Evolutionary conservation across 2,329 filamentous ascomycete genomes (phyloP).

Genomic region (Biscogniauxia sp.): DNA sequence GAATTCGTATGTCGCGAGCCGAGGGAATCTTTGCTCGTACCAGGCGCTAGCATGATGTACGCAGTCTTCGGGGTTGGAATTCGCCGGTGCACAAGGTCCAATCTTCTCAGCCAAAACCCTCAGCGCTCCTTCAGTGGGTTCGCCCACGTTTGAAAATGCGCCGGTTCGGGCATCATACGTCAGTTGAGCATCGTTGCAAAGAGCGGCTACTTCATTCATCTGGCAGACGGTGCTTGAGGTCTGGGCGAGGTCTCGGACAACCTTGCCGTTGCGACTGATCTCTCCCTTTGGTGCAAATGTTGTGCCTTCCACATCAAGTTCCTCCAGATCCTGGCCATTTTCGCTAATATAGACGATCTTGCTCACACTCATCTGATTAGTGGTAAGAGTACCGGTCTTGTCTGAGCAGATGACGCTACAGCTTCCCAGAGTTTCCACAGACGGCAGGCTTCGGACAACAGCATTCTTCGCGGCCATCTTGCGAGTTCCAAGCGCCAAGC

Average conservation of each 20-base stretch:
- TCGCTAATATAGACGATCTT: conserved; percentile 83
- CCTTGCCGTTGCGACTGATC: conserved; percentile 67
- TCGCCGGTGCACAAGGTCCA: conserved; percentile 68
- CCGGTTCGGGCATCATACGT: conserved; percentile 75
- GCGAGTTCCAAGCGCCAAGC: conserved; percentile 88
- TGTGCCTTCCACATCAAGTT: conserved; percentile 87
- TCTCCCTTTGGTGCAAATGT: conserved; percentile 84
- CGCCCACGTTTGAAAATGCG: conserved; percentile 79
- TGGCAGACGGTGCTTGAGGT: conserved; percentile 76
- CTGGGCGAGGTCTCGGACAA: conserved; percentile 64
- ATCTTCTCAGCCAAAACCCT: conserved; percentile 92
- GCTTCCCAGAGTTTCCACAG: conserved; percentile 95
- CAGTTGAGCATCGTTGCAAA: conserved; percentile 88
- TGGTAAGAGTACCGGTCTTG: conserved; percentile 97
- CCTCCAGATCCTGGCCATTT: conserved; percentile 71
- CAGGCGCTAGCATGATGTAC: conserved; percentile 80
- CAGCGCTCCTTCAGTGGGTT: conserved; percentile 92
- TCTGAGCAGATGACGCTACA: conserved; percentile 99
- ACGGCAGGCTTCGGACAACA: conserved; percentile 91
- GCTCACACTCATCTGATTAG: conserved; percentile 98
- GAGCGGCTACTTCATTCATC: conserved; percentile 67
- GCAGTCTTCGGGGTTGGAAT: conserved; percentile 56
- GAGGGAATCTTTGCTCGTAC: conserved; percentile 74
- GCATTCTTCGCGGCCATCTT: conserved; percentile 99
- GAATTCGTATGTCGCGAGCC: conserved; percentile 90